These are phyloP conservation scores for Geosmithia morbida DNA, from an alignment of 2,329 filamentous ascomycete species.

Conservation along the genomic window DNA sequence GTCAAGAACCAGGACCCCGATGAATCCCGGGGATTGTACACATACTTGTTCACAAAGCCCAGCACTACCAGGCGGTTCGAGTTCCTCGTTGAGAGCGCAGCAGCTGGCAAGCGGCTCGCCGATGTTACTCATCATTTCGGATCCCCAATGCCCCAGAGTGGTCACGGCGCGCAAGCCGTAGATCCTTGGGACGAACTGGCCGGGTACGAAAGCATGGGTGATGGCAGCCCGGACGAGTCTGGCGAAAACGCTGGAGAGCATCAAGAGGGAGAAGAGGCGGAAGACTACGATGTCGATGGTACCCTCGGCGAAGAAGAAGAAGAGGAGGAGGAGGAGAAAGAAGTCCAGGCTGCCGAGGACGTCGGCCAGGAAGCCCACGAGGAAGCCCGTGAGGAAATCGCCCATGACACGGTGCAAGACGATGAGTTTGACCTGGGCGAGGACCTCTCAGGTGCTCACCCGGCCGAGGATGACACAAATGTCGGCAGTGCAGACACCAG, in stretches of 20 bases:
- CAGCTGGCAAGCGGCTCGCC: conserved; percentile 23
- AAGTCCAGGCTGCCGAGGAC: not conserved
- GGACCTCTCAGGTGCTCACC: not conserved
- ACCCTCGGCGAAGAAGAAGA: not conserved
- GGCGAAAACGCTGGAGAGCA: conserved; percentile 2
- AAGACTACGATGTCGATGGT: conserved; percentile 1
- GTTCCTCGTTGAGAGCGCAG: conserved; percentile 24
- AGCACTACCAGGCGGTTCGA: conserved; percentile 23
- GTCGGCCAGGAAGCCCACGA: not conserved
- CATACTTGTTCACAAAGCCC: conserved; percentile 24
- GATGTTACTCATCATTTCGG: conserved; percentile 24
- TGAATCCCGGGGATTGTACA: conserved; percentile 21
- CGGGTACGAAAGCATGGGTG: conserved; percentile 9
- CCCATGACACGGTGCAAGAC: not conserved
- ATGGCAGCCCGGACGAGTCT: not conserved
- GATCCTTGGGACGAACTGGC: conserved; percentile 5
- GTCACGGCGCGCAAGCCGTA: conserved; percentile 6
- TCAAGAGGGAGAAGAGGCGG: conserved; percentile 1
- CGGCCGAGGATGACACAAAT: not conserved
- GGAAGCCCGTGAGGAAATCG: not conserved
- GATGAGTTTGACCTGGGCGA: conserved; percentile 3
- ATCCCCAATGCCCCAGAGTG: conserved; percentile 8
- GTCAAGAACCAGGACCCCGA: conserved; percentile 28
- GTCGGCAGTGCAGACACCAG: not conserved
- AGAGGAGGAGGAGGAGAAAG: not conserved